These are phyloP conservation scores for Solanum bulbocastanum DNA, from an alignment of 257 asterid genomes.

Conservation along the genomic window DNA sequence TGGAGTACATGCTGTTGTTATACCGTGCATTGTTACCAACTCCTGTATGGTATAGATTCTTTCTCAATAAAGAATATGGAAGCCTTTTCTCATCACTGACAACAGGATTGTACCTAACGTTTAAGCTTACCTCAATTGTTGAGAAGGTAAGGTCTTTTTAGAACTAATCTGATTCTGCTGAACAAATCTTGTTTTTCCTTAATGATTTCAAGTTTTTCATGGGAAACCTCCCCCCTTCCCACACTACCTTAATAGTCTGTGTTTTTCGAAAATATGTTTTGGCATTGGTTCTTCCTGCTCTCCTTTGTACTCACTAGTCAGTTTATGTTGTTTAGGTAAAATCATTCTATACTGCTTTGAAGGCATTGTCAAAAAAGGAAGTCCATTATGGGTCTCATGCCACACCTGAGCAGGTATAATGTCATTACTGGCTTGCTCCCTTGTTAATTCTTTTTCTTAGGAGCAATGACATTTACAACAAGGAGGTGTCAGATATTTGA, in stretches of 20 bases:
- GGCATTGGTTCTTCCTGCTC: background rate
- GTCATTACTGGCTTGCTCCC: background rate
- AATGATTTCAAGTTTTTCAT: background rate
- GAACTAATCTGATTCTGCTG: slow-evolving; percentile 2
- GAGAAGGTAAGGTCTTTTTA: slow-evolving; percentile 51
- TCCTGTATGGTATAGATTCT: slow-evolving; percentile 94
- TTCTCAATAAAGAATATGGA: slow-evolving; percentile 84
- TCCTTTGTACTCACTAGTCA: background rate
- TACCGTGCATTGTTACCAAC: slow-evolving; percentile 88
- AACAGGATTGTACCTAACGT: slow-evolving; percentile 80
- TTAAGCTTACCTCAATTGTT: slow-evolving; percentile 77
- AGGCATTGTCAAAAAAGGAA: slow-evolving; percentile 65
- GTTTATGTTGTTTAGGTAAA: slow-evolving; percentile 41
- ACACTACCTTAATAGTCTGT: background rate
- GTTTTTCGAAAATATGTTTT: background rate
- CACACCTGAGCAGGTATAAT: slow-evolving; percentile 68
- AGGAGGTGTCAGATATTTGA: background rate
- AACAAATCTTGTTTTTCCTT: background rate
- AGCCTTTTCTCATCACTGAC: slow-evolving; percentile 80
- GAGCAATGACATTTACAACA: background rate
- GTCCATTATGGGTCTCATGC: slow-evolving; percentile 70
- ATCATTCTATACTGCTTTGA: slow-evolving; percentile 53
- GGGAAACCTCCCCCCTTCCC: background rate
- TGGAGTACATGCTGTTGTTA: slow-evolving; percentile 70
- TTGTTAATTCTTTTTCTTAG: background rate